A percentile compares a stretch with the other conserved stretches of the same genome.
Evolutionary conservation across 768 basidiomycete genomes (phyloP).

Genomic region (Nevesoporus exiguus): DNA sequence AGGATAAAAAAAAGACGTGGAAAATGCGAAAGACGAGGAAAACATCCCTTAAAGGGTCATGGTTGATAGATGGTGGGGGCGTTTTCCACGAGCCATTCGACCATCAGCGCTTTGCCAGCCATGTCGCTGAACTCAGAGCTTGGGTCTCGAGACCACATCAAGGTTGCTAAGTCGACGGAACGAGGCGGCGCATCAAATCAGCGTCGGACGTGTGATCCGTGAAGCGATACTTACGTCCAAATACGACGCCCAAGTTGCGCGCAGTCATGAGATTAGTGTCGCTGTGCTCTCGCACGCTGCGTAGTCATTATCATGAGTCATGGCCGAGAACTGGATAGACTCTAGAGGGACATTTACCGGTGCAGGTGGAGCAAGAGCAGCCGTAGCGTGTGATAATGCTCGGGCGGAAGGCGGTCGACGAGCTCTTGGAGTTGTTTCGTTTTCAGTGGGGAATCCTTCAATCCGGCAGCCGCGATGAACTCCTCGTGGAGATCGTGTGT

Average conservation of each 20-base stretch:
- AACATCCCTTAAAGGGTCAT: neutral
- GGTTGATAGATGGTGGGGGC: constrained; percentile 52
- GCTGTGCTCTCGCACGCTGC: constrained; percentile 58
- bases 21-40: neutral
- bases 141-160: constrained; percentile 87
- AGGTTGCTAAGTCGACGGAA: constrained; percentile 59
- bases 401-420: constrained; percentile 73
- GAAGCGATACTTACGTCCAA: constrained; percentile 75
- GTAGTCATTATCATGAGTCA: constrained; percentile 1
- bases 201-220: neutral
- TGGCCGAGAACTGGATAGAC: neutral
- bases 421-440: constrained; percentile 59
- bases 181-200: neutral
- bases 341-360: constrained; percentile 51
- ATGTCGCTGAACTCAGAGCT: constrained; percentile 94
- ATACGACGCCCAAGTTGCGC: constrained; percentile 93
- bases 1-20: constrained; percentile 14
- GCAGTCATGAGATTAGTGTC: constrained; percentile 90
- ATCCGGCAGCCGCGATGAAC: constrained; percentile 74
- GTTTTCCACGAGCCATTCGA: constrained; percentile 95
- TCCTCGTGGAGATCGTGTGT: constrained; percentile 90
- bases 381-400: constrained; percentile 84
- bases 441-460: constrained; percentile 61
- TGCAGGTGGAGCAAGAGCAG: constrained; percentile 85
- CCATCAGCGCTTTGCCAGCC: constrained; percentile 89